Evolutionary conservation across 495 filamentous ascomycete species (phyloP), one percentile per base, ranked within the genome.

Genomic region (Trichoderma asperelloides): DNA sequence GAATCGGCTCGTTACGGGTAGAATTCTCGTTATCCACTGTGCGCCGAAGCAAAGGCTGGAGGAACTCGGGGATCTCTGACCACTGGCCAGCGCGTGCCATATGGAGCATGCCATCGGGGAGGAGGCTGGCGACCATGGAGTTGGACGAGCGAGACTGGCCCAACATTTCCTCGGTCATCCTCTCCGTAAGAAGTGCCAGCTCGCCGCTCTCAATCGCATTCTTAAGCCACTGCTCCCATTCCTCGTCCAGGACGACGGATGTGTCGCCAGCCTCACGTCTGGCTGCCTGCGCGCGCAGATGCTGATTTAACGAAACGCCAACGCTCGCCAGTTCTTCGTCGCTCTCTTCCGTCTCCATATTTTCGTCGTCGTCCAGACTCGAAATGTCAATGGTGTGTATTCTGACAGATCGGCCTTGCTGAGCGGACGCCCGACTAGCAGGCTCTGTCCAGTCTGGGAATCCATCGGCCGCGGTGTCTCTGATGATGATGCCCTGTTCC

Each of bases 181-280:
- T 78, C 37, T 78, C 77, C 15, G 78, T 73, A 21, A 78, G 74
- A 62, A 78, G 75, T 27, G 79, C 77, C 18, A 85, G 70, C 66
- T 82, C 78, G 65, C 83, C 83, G 12, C 78, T 76, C 64, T 94
- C 91, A 40, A 88, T 85, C 60, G 87, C 87, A 70, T 92, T 90
- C 74, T 93, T 93, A 43, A 95, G 75, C 88, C 89, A 95, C 76
- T 91, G 89, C 75, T 95, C 91, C 87, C 87, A 94, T 68, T 90
- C 89, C 66, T 89, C 87, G 71, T 96, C 90, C 43, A 92, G 80
- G 25, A 86, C 85, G 41, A 87, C 84, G 7, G 75, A 85, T 69
- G 74, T 79, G 80, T 78, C 88, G 72, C 82, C 88, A 68, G 79
- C 88, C 67, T 77, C 75, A 71, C 77, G 87, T 78, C 72, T 80